Base-by-base conservation (phyloP, 2,329 filamentous ascomycete genomes). In the Talaromyces sp. region DNA sequence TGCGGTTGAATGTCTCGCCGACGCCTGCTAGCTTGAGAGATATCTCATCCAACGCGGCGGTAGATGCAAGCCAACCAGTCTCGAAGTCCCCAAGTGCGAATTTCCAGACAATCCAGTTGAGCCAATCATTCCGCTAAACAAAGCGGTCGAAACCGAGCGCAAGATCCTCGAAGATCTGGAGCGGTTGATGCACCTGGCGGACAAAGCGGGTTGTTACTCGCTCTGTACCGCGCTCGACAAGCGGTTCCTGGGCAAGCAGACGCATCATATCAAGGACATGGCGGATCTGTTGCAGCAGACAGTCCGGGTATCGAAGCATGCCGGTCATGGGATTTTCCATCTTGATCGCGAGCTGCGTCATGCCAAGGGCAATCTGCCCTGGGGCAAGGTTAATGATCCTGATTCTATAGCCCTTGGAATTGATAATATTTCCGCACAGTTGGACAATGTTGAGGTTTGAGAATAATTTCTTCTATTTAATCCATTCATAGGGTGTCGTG, bases 1-100 rank as follows among this genome's bases (percentile, higher is more conserved):
- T 36, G 67, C 68, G 16, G 56, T 51, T 18, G 68, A 69, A 50
- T 69, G 65, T 23, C 60, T 69, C 18, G 56, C 57, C 12, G 68
- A 69, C 54, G 62, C 64, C 53, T 34, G 58, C 54, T 69, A 67
- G 68, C 59, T 69, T n/a, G 68, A 69, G 56, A 65, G 63, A 34
- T 69, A 69, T 36, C 67, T 69, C 8, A 31, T 69, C 31, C 61
- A 59, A n/a, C 67, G 67, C 18, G 68, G 68, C 16, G 68, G 68
- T 16, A 59, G 66, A 16, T 65, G 47, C 44, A 68, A 67, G 60
- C 68, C 68, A 4, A 68, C 65, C 14, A 59, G 62, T n/a, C 69
- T 69, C 42, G 61, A 68, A 28, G 64, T 66, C 3, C 63, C 67
- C 12, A 63, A 63, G 4, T 52, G 57, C 57, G 63, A 68, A 27